Conservation (phyloP, 2,329 filamentous ascomycete genomes). For the Xylariomycetidae sp. region DNA sequence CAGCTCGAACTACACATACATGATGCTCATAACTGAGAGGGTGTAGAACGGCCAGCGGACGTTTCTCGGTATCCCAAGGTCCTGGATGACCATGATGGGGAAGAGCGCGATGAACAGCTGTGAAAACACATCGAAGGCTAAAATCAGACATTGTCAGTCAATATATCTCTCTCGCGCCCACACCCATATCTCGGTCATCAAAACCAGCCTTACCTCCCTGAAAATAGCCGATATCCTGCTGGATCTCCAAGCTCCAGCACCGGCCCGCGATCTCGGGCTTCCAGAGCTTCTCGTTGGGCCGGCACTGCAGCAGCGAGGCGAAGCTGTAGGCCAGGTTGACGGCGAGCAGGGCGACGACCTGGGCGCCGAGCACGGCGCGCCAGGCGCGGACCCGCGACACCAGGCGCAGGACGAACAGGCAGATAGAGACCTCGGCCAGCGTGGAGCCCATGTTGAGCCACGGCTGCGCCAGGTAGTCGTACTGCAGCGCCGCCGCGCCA, state of each 20-base stretch:
- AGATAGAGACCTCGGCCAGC: constrained; percentile 33
- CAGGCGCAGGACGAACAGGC: constrained; percentile 29
- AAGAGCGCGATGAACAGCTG: constrained; percentile 33
- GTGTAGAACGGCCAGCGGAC: constrained; percentile 31
- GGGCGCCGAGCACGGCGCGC: constrained; percentile 24
- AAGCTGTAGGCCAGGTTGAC: constrained; percentile 29
- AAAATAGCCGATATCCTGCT: constrained; percentile 30
- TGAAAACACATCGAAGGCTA: constrained; percentile 31
- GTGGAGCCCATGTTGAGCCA: constrained; percentile 32
- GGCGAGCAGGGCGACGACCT: constrained; percentile 27
- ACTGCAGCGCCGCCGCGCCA: constrained; percentile 27
- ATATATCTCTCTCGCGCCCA: no score
- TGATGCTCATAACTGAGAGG: constrained; percentile 23
- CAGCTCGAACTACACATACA: constrained; percentile 17
- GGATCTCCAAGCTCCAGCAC: constrained; percentile 29
- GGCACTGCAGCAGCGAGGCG: constrained; percentile 32
- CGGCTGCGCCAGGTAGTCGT: constrained; percentile 31
- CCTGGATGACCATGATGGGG: constrained; percentile 26
- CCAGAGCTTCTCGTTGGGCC: constrained; percentile 34
- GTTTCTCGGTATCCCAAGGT: constrained; percentile 21
- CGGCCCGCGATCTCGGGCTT: constrained; percentile 20
- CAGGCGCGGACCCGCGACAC: constrained; percentile 24
- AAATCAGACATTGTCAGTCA: no score
- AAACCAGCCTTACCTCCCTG: constrained; percentile 24
- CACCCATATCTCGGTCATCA: no score